A percentile compares a stretch with the other conserved stretches of the same genome.
Evolutionary conservation across 2,329 filamentous ascomycete species (phyloP).

Genomic region (Trichophyton simii): DNA sequence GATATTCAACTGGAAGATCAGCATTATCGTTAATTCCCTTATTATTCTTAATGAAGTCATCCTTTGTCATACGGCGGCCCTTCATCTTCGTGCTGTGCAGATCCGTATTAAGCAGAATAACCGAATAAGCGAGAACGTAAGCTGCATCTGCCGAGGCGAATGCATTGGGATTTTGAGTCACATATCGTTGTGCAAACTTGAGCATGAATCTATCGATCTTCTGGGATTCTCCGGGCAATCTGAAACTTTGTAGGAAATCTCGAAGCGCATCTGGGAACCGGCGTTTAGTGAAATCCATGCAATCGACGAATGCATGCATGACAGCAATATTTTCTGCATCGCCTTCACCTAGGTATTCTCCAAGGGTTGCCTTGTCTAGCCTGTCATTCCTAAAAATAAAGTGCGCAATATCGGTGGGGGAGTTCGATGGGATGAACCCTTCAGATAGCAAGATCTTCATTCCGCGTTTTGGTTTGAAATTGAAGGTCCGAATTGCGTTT

Average conservation of each 20-base stretch:
- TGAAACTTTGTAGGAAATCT: conserved; percentile 86
- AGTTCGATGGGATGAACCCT: conserved; percentile 72
- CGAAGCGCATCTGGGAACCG: conserved; percentile 87
- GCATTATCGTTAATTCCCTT: conserved; percentile 94
- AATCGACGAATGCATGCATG: conserved; percentile 96
- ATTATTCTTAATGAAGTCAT: conserved; percentile 99
- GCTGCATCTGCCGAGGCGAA: conserved; percentile 97
- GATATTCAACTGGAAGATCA: conserved; percentile 84
- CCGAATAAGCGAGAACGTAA: conserved; percentile 90
- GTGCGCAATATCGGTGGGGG: conserved; percentile 65
- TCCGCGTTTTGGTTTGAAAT: conserved; percentile 93
- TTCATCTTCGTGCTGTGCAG: conserved; percentile 81
- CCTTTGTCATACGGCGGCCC: conserved; percentile 73
- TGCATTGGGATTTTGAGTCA: conserved; percentile 86
- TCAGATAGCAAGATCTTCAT: conserved; percentile 72
- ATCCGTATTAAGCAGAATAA: conserved; percentile 94
- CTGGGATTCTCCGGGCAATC: conserved; percentile 87
- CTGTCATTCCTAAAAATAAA: conserved; percentile 74
- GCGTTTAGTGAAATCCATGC: conserved; percentile 83
- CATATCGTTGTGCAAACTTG: conserved; percentile 94
- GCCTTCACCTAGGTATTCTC: conserved; percentile 88
- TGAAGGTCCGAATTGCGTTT: conserved; percentile 83
- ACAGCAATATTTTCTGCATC: conserved; percentile 88
- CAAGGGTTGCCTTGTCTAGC: conserved; percentile 81
- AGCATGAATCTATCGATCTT: conserved; percentile 99